A percentile compares a stretch with the other conserved stretches of the same genome.
Conservation (phyloP, 192 early-diverging fungal genomes). For the Coemansia sp. region DNA sequence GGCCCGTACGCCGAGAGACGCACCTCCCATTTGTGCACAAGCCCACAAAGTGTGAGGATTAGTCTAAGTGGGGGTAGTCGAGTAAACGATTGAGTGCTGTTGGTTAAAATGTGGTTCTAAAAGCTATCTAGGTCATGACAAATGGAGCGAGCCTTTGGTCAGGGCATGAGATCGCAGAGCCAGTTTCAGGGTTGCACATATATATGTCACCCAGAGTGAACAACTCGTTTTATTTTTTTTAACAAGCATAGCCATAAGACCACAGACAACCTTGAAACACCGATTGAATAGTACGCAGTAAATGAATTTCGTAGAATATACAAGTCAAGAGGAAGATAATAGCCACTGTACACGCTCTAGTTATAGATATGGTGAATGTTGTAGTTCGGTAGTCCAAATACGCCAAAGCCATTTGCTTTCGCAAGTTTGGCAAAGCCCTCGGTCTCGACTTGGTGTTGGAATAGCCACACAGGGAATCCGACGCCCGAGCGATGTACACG, state of each 20-base stretch:
- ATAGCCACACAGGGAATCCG: conserved; percentile 64
- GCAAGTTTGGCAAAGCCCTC: conserved; percentile 77
- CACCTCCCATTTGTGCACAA: not conserved
- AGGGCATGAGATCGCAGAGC: not conserved
- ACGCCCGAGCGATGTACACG: conserved; percentile 68
- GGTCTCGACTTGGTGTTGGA: conserved; percentile 71
- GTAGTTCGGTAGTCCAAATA: conserved; percentile 67
- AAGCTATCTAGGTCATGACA: not conserved
- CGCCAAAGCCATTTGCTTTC: conserved; percentile 62
- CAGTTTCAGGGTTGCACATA: not conserved
- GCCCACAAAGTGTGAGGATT: not conserved
- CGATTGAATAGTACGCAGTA: too few species aligned
- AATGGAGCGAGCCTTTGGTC: not conserved
- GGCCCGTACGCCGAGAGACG: not conserved
- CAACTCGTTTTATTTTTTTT: not conserved
- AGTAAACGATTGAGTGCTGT: not conserved
- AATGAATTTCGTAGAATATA: too few species aligned
- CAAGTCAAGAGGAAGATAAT: not conserved
- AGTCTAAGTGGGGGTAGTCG: not conserved
- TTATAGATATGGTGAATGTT: conserved; percentile 51
- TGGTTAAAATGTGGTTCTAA: not conserved
- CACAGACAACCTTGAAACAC: too few species aligned
- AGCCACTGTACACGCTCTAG: not conserved
- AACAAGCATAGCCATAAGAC: too few species aligned
- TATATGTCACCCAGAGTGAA: not conserved